phyloP scores from a whole-genome alignment of 768 basidiomycete species.

The Pleurotus eryngii region DNA sequence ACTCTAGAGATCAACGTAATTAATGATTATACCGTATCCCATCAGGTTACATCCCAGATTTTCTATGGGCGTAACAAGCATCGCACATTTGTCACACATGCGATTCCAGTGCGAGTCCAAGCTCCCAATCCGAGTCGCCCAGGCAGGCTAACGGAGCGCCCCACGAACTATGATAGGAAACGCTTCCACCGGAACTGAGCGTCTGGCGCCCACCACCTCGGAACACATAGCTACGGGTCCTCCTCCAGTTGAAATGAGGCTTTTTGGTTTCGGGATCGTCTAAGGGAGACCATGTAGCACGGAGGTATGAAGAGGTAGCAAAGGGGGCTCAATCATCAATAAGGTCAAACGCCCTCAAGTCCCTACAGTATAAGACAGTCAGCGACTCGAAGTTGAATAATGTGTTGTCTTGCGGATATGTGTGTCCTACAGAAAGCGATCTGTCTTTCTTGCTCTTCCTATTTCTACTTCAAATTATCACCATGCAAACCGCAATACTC shows the following conservation, averaged over 20 bases:
- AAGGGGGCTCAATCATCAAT: background rate
- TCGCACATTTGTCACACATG: no score
- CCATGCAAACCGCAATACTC: constrained; percentile 6
- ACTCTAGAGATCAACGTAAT: background rate
- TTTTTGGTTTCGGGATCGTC: background rate
- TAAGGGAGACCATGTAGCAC: no score
- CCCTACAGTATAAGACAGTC: background rate
- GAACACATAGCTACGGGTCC: background rate
- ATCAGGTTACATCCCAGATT: no score
- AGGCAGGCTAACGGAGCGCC: no score
- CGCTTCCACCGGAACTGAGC: no score
- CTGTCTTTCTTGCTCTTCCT: background rate
- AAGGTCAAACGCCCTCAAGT: background rate
- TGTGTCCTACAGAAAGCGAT: constrained; percentile 2
- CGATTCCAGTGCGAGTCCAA: no score
- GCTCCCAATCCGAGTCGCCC: no score
- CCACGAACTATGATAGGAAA: no score
- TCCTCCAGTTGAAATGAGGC: background rate
- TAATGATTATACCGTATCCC: background rate
- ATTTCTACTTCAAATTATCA: background rate
- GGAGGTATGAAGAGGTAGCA: background rate
- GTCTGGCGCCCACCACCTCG: background rate
- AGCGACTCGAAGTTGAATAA: background rate
- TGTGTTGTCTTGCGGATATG: background rate
- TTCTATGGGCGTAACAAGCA: no score